Percentiles rank a stretch among this genome's conserved stretches.
Conservation (phyloP, 495 filamentous ascomycete genomes). For the Penicillium antarcticum region DNA sequence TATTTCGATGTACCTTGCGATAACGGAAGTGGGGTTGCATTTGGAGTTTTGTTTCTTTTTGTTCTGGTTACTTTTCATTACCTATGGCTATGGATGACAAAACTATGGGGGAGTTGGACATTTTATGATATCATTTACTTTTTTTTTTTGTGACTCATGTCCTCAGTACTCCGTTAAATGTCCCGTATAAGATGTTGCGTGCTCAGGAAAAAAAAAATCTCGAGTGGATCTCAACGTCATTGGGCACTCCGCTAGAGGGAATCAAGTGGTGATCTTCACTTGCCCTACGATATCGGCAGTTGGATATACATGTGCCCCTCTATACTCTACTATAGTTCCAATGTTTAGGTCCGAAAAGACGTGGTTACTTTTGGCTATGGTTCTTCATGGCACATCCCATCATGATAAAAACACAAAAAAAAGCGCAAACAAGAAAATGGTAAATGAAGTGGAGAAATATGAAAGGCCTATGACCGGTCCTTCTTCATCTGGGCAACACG, state of each 20-base stretch:
- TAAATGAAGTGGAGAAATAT: neutral
- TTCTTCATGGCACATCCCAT: slow-evolving; percentile 22
- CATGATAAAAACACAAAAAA: slow-evolving; percentile 14
- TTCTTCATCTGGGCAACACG: slow-evolving; percentile 66
- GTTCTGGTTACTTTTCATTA: neutral
- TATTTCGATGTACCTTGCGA: neutral
- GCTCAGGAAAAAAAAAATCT: neutral
- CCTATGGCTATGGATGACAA: neutral
- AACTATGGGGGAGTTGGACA: neutral
- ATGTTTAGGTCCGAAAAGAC: neutral
- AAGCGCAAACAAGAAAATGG: neutral
- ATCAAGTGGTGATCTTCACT: neutral
- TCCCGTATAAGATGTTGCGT: neutral
- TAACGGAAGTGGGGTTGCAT: neutral
- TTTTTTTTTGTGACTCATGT: neutral
- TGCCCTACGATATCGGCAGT: too few species aligned
- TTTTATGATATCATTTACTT: neutral
- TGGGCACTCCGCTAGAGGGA: neutral
- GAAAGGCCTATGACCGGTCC: slow-evolving; percentile 17
- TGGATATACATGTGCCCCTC: slow-evolving; percentile 1
- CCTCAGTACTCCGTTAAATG: too few species aligned
- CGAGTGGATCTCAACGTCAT: slow-evolving; percentile 6
- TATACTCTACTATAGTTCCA: neutral
- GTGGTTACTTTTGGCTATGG: slow-evolving; percentile 11
- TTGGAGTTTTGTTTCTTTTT: neutral